phyloP scores from a whole-genome alignment of 2,329 filamentous ascomycete species.

The Diaporthe sp. region DNA sequence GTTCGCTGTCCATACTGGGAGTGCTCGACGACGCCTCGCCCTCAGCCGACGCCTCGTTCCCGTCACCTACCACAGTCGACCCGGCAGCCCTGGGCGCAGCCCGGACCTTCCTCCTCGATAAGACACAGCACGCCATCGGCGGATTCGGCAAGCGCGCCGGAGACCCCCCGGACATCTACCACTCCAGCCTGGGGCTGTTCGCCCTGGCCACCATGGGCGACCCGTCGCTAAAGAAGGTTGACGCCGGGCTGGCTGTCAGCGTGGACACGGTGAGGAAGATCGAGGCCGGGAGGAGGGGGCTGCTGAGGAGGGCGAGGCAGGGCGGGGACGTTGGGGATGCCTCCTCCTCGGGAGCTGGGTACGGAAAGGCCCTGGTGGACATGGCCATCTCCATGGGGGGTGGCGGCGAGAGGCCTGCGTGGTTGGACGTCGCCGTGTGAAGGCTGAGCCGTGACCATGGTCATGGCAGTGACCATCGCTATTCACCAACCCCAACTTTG shows the following conservation, averaged over 20 bases:
- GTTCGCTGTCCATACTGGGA: conserved; percentile 63
- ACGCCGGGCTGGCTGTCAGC: conserved; percentile 83
- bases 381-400: conserved; percentile 29
- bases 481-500: neutral
- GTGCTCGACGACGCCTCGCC: conserved; percentile 58
- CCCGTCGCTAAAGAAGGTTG: conserved; percentile 75
- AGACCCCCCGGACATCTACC: conserved; percentile 82
- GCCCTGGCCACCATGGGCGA: conserved; percentile 83
- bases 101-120: conserved; percentile 84
- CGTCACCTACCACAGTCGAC: conserved; percentile 46
- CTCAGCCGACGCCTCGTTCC: neutral
- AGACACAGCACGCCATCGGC: conserved; percentile 88
- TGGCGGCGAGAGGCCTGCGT: conserved; percentile 26
- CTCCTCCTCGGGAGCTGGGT: neutral
- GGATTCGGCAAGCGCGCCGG: conserved; percentile 83
- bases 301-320: conserved; percentile 46
- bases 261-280: conserved; percentile 67
- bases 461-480: neutral
- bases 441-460: neutral
- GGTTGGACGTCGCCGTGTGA: conserved; percentile 34
- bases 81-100: conserved; percentile 73
- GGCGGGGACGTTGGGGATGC: neutral
- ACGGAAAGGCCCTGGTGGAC: conserved; percentile 35
- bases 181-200: conserved; percentile 89
- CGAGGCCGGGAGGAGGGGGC: conserved; percentile 57